Base-by-base conservation (phyloP, 495 filamentous ascomycete genomes). In the Trichoderma asperelloides region DNA sequence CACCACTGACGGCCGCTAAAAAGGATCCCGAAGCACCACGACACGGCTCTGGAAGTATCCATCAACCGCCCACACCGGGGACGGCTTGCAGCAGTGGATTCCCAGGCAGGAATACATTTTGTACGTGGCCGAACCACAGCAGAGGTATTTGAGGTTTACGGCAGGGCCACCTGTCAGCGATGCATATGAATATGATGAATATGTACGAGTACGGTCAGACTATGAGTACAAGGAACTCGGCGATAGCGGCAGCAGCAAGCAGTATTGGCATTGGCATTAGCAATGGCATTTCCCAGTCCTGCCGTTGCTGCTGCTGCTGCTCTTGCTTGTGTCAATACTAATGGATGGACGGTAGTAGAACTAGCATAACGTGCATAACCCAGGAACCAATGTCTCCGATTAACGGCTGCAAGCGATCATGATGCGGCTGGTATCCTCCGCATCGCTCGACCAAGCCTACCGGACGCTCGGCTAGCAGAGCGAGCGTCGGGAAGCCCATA, bases 91-190 rank as follows among this genome's bases (percentile, higher is more conserved):
- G 55, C 25, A 25, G 55, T 60, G 55, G 55, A 60, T 25, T 25
- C 30, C 55, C 13, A 60, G 55, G 55, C 55, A 60, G 55, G 55
- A 60, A 60, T 60, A 60, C 55, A 60, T 33, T 30, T 23, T 15
- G 55, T 60, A 60, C 55, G 55, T 60, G 55, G 55, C 23, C 55
- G 23, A 60, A 60, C 25, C 25, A 60, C 25, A 60, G 23, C 25
- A 60, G 55, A 60, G 23, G 55, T 25, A 2, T 57, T n/a, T 30
- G 16, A 25, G 8, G 11, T 33, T 5, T 60, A 5, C 3, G 9
- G 25, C 8, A 28, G 11, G n/a, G 55, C 55, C 25, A 16, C 11
- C 28, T 25, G 55, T 60, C 55, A 30, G 27, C 55, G 27, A 12
- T 60, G 55, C 55, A 28, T 60, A 3, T 13, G 27, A 8, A 3